These are phyloP conservation scores for Talaromyces wortmannii DNA, from an alignment of 495 filamentous ascomycete genomes.

Conservation along the genomic window DNA sequence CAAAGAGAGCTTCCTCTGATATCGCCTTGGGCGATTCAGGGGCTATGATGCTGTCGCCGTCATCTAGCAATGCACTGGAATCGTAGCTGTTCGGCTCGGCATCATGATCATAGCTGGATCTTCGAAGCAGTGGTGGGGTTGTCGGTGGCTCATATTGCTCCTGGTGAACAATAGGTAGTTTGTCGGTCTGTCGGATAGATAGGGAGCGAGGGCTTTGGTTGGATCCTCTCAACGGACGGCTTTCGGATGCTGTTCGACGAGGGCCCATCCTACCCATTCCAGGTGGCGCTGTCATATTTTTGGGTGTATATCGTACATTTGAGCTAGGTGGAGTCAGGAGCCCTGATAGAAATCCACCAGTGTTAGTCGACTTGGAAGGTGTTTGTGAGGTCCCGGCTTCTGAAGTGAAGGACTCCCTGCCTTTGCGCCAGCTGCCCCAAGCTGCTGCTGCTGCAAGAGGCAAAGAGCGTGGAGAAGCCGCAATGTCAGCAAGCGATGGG, in stretches of 20 bases:
- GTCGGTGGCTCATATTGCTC: slow-evolving; percentile 32
- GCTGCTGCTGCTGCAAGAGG: slow-evolving; percentile 77
- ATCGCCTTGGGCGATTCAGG: neutral
- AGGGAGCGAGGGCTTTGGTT: slow-evolving; percentile 22
- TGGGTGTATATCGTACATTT: slow-evolving; percentile 50
- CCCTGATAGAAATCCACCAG: slow-evolving; percentile 56
- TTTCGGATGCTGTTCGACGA: slow-evolving; percentile 26
- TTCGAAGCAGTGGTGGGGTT: slow-evolving; percentile 65
- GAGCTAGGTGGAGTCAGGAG: slow-evolving; percentile 78
- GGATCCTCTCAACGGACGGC: slow-evolving; percentile 27
- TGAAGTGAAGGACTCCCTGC: slow-evolving; percentile 40
- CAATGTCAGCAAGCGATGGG: slow-evolving; percentile 50
- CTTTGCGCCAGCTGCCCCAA: slow-evolving; percentile 78
- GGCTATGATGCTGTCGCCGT: slow-evolving; percentile 33
- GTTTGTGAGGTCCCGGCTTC: slow-evolving; percentile 34
- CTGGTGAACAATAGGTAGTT: slow-evolving; percentile 17
- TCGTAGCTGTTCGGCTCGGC: slow-evolving; percentile 45
- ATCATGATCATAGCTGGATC: slow-evolving; percentile 65
- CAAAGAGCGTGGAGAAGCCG: slow-evolving; percentile 71
- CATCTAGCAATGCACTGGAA: slow-evolving; percentile 24
- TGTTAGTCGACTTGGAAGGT: slow-evolving; percentile 53
- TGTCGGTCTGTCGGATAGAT: slow-evolving; percentile 23
- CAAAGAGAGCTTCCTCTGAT: neutral
- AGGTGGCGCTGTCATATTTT: slow-evolving; percentile 28
- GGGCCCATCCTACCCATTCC: slow-evolving; percentile 33